A percentile compares a stretch with the other conserved stretches of the same genome.
Conservation (phyloP, 768 basidiomycete species). For the Rhodotorula diobovata region DNA sequence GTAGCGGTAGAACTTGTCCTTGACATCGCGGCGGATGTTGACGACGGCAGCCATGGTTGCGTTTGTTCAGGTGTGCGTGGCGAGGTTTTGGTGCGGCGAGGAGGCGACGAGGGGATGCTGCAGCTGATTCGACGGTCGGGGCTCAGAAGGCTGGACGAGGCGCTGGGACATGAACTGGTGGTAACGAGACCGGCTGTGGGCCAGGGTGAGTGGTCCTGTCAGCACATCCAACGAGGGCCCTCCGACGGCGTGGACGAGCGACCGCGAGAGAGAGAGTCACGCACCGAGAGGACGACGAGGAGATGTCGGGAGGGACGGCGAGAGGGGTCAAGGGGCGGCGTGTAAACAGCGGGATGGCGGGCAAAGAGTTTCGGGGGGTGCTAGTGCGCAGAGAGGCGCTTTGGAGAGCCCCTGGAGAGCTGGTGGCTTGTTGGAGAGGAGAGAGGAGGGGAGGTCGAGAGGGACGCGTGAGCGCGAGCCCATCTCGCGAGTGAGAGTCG, state of each 20-base stretch:
- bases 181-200: slow-evolving; percentile 1
- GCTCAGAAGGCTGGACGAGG: neutral
- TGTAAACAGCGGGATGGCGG: neutral
- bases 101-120: neutral
- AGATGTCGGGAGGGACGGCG: slow-evolving; percentile 3
- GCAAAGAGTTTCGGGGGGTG: neutral
- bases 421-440: too few relatives aligned
- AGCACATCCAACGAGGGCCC: neutral
- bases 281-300: neutral
- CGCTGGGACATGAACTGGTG: slow-evolving; percentile 1
- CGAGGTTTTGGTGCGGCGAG: neutral
- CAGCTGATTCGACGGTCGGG: neutral
- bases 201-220: neutral
- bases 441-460: too few relatives aligned
- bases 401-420: too few relatives aligned
- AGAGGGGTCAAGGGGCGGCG: too few relatives aligned
- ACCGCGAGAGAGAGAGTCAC: too few relatives aligned
- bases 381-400: neutral
- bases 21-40: slow-evolving; percentile 91
- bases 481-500: too few relatives aligned
- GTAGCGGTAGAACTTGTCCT: slow-evolving; percentile 95
- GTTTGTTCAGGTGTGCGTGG: neutral
- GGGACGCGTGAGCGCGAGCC: too few relatives aligned
- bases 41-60: slow-evolving; percentile 79
- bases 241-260: too few relatives aligned